A percentile compares a stretch with the other conserved stretches of the same genome.
Evolutionary conservation across 768 basidiomycete species (phyloP).

Genomic region (Termitomyces bulborhizus): DNA sequence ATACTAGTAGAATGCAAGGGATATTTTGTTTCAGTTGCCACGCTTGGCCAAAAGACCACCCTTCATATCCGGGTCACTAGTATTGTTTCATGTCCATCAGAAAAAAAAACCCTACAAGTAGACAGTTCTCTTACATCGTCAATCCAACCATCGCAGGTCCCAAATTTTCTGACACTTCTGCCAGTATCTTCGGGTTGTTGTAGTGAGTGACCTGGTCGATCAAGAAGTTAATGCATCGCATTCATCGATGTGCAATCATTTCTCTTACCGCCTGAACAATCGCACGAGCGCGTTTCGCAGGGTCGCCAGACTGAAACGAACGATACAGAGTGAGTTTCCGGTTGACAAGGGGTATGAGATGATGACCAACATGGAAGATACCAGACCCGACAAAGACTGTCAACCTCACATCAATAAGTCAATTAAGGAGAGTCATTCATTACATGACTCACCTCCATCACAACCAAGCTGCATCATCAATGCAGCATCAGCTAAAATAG

Average conservation of each 20-base stretch:
- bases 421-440: background rate
- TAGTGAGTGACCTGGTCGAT: constrained; percentile 73
- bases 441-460: constrained; percentile 69
- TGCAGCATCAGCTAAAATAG: constrained; percentile 77
- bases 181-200: constrained; percentile 89
- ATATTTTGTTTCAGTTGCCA: constrained; percentile 46
- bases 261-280: constrained; percentile 86
- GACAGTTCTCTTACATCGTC: constrained; percentile 60
- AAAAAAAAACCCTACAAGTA: background rate
- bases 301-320: constrained; percentile 70
- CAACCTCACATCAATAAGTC: constrained; percentile 4
- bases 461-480: constrained; percentile 99
- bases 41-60: constrained; percentile 67
- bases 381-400: constrained; percentile 97
- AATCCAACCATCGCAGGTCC: constrained; percentile 94
- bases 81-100: constrained; percentile 1
- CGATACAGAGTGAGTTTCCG: background rate
- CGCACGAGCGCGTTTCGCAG: constrained; percentile 88
- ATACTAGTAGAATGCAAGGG: background rate
- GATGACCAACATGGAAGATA: constrained; percentile 78
- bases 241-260: background rate
- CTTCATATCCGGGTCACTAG: constrained; percentile 58
- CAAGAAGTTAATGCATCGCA: constrained; percentile 7
- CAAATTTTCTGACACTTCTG: constrained; percentile 84
- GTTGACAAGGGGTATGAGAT: background rate